These are phyloP conservation scores for Colletotrichum melonis DNA, from an alignment of 2,329 filamentous ascomycete genomes.

Conservation along the genomic window DNA sequence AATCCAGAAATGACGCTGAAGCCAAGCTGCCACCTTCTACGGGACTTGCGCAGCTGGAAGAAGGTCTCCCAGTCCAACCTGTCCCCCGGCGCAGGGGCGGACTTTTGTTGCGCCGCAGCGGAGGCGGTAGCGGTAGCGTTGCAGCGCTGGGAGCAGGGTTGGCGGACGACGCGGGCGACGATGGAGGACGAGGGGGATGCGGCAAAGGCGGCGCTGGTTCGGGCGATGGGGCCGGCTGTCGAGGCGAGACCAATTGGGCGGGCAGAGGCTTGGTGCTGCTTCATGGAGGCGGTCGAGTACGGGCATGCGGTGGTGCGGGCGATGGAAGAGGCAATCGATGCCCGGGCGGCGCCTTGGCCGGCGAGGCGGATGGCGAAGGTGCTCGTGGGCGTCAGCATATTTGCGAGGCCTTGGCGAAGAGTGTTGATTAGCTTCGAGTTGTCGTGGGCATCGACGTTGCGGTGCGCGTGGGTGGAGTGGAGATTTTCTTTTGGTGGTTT, in stretches of 20 bases:
- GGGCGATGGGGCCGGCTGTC: constrained; percentile 21
- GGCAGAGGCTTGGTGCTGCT: constrained; percentile 18
- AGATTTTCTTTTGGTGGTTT: background rate
- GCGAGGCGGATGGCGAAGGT: constrained; percentile 45
- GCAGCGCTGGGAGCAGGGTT: constrained; percentile 31
- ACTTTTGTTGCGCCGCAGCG: constrained; percentile 26
- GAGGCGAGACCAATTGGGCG: constrained; percentile 34
- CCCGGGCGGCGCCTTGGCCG: constrained; percentile 39
- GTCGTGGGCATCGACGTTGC: background rate
- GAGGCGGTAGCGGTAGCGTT: constrained; percentile 26
- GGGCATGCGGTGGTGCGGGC: constrained; percentile 39
- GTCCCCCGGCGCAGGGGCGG: constrained; percentile 35
- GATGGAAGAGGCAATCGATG: constrained; percentile 28
- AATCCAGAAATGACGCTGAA: constrained; percentile 78
- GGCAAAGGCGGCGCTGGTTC: constrained; percentile 33
- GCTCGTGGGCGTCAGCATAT: constrained; percentile 45
- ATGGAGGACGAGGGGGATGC: constrained; percentile 36
- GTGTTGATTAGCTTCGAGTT: background rate
- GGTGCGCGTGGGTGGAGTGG: background rate
- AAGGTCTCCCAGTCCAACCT: constrained; percentile 91
- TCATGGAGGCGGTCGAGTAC: constrained; percentile 41
- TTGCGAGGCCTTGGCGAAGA: background rate
- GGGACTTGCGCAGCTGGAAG: constrained; percentile 88
- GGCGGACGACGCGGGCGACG: constrained; percentile 38
- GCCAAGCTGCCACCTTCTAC: constrained; percentile 83